These are phyloP conservation scores for Ceratopteris richardii DNA, from an alignment of 75 land plant genomes.

Conservation along the genomic window DNA sequence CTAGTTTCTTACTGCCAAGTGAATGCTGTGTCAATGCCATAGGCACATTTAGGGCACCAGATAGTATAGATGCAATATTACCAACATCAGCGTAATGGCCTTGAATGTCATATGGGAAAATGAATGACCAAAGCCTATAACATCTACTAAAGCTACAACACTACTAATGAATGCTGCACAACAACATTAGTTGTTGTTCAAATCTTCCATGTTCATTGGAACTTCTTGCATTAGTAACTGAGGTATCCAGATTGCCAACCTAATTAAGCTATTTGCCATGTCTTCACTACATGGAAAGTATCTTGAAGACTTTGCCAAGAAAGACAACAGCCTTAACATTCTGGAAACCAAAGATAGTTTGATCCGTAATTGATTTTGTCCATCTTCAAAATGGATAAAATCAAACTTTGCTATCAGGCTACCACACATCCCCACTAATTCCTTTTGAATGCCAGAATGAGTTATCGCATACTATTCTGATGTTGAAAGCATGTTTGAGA, in stretches of 20 bases:
- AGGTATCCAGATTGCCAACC: background rate
- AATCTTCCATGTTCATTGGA: background rate
- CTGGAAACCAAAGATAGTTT: conserved; percentile 1
- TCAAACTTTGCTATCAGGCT: background rate
- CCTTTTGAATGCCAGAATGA: background rate
- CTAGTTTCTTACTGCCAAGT: too few relatives aligned
- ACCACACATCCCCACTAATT: background rate
- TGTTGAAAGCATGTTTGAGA: background rate
- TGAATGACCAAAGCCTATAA: background rate
- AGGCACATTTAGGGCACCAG: too few relatives aligned
- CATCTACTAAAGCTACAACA: background rate
- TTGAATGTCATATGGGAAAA: too few relatives aligned
- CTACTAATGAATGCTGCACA: conserved; percentile 2
- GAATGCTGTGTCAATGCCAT: too few relatives aligned
- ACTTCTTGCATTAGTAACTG: background rate
- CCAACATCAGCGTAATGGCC: too few relatives aligned
- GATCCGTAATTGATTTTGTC: background rate
- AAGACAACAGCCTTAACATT: background rate
- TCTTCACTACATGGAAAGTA: background rate
- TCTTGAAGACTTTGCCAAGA: background rate
- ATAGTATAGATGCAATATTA: too few relatives aligned
- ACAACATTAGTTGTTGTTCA: background rate
- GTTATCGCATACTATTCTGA: background rate
- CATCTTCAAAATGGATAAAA: background rate
- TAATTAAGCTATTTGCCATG: background rate